phyloP scores from a whole-genome alignment of 2,329 filamentous ascomycete genomes.

The Aspergillus sp. region DNA sequence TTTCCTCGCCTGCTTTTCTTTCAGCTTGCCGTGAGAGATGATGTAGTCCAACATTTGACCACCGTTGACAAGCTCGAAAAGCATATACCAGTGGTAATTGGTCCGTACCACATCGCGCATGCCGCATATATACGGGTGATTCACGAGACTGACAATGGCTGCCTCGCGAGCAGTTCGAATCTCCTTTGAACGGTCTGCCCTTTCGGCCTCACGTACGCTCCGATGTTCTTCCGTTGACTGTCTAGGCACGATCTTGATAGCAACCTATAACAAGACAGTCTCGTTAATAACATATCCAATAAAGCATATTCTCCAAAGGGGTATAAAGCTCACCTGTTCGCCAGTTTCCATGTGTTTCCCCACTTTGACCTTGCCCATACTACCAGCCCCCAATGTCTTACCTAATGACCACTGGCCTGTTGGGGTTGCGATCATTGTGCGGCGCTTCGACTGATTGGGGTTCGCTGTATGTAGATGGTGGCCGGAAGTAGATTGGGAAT shows the following conservation, averaged over 20 bases:
- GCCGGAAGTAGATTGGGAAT: constrained; percentile 47
- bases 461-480: constrained; percentile 31
- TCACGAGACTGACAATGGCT: constrained; percentile 90
- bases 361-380: constrained; percentile 98
- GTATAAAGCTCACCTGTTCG: constrained; percentile 70
- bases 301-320: not conserved
- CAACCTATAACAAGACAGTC: constrained; percentile 60
- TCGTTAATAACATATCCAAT: not conserved
- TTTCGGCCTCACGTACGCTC: constrained; percentile 71
- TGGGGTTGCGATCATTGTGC: constrained; percentile 84
- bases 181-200: constrained; percentile 94
- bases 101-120: constrained; percentile 94
- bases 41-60: constrained; percentile 99
- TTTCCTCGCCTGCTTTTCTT: constrained; percentile 97
- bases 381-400: constrained; percentile 95
- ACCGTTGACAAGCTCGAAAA: constrained; percentile 98
- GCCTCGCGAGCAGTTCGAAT: constrained; percentile 92
- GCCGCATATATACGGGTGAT: constrained; percentile 93
- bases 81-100: constrained; percentile 99
- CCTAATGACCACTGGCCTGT: constrained; percentile 93
- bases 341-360: constrained; percentile 85
- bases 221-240: constrained; percentile 83
- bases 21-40: constrained; percentile 94
- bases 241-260: constrained; percentile 94
- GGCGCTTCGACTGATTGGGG: constrained; percentile 49